phyloP scores from a whole-genome alignment of 371 early-diverging fungal species.

The Apophysomyces trapeziformis region DNA sequence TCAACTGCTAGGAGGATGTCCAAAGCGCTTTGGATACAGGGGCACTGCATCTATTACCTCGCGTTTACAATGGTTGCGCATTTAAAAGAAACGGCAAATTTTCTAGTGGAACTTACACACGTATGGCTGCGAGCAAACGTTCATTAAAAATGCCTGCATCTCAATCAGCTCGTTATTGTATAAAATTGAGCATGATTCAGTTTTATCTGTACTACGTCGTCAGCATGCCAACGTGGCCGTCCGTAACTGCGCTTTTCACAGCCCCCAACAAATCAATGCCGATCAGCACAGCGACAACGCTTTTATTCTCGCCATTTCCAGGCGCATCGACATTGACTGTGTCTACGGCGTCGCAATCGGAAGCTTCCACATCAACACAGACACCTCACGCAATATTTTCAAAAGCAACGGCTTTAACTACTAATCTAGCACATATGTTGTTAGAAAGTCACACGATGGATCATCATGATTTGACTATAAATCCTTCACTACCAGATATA shows the following conservation, averaged over 20 bases:
- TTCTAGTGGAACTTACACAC: slow-evolving; percentile 19
- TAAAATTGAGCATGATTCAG: slow-evolving; percentile 41
- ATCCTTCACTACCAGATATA: background rate
- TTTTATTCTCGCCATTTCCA: slow-evolving; percentile 2
- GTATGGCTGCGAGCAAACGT: slow-evolving; percentile 37
- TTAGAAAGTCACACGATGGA: background rate
- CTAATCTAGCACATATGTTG: background rate
- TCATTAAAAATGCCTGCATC: slow-evolving; percentile 32
- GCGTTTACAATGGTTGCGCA: slow-evolving; percentile 29
- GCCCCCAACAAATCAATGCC: background rate
- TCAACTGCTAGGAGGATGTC: slow-evolving; percentile 33
- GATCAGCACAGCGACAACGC: background rate
- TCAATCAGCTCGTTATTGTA: slow-evolving; percentile 22
- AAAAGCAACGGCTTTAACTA: background rate
- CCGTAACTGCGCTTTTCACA: background rate
- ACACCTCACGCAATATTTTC: background rate
- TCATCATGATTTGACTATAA: background rate
- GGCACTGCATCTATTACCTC: slow-evolving; percentile 35
- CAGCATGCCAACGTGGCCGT: slow-evolving; percentile 34
- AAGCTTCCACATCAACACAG: slow-evolving; percentile 3
- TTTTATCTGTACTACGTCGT: slow-evolving; percentile 41
- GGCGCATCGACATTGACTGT: background rate
- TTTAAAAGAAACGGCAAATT: slow-evolving; percentile 14
- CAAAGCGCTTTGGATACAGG: slow-evolving; percentile 33
- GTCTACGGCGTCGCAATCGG: background rate